phyloP scores from a whole-genome alignment of 495 filamentous ascomycete species.

The Viridothelium virens region DNA sequence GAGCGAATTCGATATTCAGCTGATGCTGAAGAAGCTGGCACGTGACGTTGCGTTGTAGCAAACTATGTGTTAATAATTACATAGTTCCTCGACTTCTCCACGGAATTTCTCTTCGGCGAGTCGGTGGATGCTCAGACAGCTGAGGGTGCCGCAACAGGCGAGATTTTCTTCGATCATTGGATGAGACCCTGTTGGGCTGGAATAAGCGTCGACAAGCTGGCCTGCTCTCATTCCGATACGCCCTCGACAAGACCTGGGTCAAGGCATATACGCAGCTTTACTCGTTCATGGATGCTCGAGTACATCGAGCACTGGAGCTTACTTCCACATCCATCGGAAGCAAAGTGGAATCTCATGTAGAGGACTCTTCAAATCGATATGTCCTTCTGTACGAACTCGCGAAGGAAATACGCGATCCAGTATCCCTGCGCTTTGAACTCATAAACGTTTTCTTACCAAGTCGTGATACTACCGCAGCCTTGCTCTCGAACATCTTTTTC shows the following conservation, averaged over 20 bases:
- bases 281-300: neutral
- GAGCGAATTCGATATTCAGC: conserved; percentile 8
- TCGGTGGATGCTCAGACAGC: neutral
- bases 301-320: neutral
- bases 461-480: conserved; percentile 36
- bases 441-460: conserved; percentile 28
- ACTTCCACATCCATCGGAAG: neutral
- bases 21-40: conserved; percentile 1
- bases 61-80: neutral
- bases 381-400: conserved; percentile 32
- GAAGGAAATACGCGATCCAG: conserved; percentile 28
- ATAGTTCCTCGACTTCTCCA: conserved; percentile 6
- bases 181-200: conserved; percentile 3
- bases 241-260: neutral
- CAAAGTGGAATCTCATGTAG: neutral
- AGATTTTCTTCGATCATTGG: conserved; percentile 7
- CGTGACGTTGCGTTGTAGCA: neutral
- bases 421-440: conserved; percentile 25
- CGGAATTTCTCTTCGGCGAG: conserved; percentile 9
- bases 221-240: neutral
- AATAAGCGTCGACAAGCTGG: conserved; percentile 6
- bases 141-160: neutral
- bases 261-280: conserved; percentile 3
- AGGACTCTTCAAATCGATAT: conserved; percentile 20
- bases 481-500: conserved; percentile 26